phyloP scores from a whole-genome alignment of 2,329 filamentous ascomycete genomes.

The Paraconiothyrium sp. region DNA sequence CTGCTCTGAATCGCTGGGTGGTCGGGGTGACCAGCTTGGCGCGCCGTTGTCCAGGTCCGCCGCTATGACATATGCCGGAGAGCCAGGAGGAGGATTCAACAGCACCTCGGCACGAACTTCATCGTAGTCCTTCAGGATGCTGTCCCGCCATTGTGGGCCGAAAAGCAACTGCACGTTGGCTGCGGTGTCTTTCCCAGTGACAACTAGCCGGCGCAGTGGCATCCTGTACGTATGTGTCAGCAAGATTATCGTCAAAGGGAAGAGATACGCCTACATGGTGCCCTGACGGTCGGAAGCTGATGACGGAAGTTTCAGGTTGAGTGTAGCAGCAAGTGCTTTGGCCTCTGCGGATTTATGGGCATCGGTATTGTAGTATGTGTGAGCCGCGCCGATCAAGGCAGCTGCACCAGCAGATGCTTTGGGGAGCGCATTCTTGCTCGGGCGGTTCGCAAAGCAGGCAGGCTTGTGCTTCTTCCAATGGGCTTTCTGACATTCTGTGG shows the following conservation, averaged over 20 bases:
- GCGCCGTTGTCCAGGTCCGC: background rate
- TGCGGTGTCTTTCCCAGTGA: background rate
- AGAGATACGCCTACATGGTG: background rate
- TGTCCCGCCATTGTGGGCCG: background rate
- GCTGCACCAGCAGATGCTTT: background rate
- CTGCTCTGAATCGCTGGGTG: background rate
- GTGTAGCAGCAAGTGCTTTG: background rate
- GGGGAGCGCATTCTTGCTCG: background rate
- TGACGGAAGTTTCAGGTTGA: background rate
- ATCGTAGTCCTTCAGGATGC: background rate
- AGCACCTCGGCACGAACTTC: background rate
- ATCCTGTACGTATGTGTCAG: background rate
- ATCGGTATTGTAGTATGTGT: background rate
- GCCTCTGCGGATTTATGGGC: background rate
- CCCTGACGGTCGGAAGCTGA: background rate
- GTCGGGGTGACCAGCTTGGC: background rate
- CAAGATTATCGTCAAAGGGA: background rate
- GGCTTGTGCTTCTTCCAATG: slow-evolving; percentile 1
- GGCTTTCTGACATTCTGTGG: background rate
- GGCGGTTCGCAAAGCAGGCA: background rate
- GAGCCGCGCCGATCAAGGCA: background rate
- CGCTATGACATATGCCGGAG: background rate
- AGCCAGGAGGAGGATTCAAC: background rate
- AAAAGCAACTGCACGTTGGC: background rate
- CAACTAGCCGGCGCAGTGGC: background rate